Evolutionary conservation across 2,329 filamentous ascomycete species (phyloP), one percentile per base, ranked within the genome.

Genomic region (Bipolaris oryzae): DNA sequence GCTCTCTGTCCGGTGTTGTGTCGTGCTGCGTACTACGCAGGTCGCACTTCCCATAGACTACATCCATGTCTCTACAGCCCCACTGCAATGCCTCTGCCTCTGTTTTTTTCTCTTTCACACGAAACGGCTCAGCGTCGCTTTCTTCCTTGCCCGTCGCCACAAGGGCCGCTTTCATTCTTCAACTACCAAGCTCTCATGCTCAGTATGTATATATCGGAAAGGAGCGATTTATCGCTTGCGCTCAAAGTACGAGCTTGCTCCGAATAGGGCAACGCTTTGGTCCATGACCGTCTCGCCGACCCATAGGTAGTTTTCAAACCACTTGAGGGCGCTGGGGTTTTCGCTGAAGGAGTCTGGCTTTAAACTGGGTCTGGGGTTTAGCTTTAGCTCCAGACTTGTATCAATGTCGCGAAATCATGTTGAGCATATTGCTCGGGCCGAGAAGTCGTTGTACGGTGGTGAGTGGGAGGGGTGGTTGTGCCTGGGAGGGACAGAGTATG

Each of bases 231-330:
- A 75, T 46, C 93, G 86, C 77, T 87, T 93, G 73, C 95, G 86
- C 81, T 97, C 93, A 76, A 99, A 99, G 79, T 88, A 99, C 58
- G 89, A 85, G 74, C 91, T 96, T 46, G 90, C 89, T 39, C 92
- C 90, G 75, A 96, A 91, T 55, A 98, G 86, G 38, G 93, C 93
- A 31, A 98, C 92, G 28, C 92, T 96, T 81, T 96, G 90, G 78
- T 99, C 95, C 92, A 99, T 96, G 63, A 97, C 90, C 87, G 92
- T 96, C 81, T 99, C 95, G 69, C 95, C 95, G 16, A 97, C 89
- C 61, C 92, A 92, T 41, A 98, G 87, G 77, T 98, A 98, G 76
- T 89, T 94, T 73, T 94, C 89, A 66, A 98, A 87, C 92, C 93
- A 98, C 72, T 88, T 89, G 75, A 89, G 89, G 67, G 95, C 78